These are phyloP conservation scores for Linnemannia schmuckeri DNA, from an alignment of 192 early-diverging fungal genomes.

Conservation along the genomic window DNA sequence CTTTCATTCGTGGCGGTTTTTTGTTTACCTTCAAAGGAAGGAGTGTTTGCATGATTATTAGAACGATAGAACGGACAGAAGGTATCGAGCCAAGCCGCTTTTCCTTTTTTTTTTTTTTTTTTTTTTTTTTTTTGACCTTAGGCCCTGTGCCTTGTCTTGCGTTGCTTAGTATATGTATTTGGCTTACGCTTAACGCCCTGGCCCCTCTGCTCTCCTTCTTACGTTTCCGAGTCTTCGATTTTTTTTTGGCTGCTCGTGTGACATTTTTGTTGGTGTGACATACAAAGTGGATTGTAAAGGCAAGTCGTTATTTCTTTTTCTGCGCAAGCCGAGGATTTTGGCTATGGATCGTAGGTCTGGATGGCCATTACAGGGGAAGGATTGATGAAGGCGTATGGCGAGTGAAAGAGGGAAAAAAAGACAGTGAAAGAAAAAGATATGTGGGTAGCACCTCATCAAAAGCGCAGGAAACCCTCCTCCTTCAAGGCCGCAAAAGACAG, in stretches of 20 bases:
- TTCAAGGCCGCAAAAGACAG: not conserved
- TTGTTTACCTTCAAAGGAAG: too few relatives aligned
- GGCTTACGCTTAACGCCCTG: not conserved
- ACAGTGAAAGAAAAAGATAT: not conserved
- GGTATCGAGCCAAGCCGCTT: not conserved
- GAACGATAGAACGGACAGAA: not conserved
- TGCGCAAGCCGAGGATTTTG: not conserved
- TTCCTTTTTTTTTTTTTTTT: not conserved
- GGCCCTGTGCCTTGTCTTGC: not conserved
- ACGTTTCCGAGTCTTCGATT: not conserved
- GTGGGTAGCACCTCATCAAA: too few relatives aligned
- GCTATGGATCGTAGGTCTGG: too few relatives aligned
- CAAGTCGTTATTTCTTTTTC: not conserved
- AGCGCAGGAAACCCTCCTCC: too few relatives aligned
- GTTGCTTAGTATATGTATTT: not conserved
- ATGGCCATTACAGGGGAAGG: not conserved
- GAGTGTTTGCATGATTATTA: not conserved
- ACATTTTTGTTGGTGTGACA: not conserved
- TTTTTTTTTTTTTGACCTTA: not conserved
- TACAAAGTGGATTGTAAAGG: not conserved
- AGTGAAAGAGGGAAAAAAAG: too few relatives aligned
- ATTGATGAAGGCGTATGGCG: not conserved
- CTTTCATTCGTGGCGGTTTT: too few relatives aligned
- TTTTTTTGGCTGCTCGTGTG: not conserved
- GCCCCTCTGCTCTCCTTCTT: not conserved